Evolutionary conservation across 108 stramenopile genomes (phyloP).

Genomic region (Nitzschia sp.): DNA sequence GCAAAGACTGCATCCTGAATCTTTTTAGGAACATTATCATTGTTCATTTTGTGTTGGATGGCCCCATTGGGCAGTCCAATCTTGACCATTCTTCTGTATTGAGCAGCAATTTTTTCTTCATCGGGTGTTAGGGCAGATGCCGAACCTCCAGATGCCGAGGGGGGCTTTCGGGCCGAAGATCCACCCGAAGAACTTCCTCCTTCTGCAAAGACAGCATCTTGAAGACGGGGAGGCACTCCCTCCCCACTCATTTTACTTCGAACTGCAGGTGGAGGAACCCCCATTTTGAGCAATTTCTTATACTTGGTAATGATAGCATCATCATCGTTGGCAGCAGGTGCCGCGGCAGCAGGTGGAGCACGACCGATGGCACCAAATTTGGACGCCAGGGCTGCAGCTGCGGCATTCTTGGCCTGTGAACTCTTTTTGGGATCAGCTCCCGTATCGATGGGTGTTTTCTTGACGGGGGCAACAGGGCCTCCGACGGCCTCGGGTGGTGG

Average conservation of each 20-base stretch:
- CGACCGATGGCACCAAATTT: constrained; percentile 10
- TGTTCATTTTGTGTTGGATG: constrained; percentile 26
- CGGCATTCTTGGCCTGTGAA: constrained; percentile 29
- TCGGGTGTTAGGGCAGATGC: not conserved
- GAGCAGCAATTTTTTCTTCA: constrained; percentile 35
- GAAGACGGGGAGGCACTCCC: constrained; percentile 16
- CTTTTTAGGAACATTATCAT: constrained; percentile 18
- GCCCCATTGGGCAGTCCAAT: constrained; percentile 39
- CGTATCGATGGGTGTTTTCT: constrained; percentile 16
- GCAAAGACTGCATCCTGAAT: constrained; percentile 31
- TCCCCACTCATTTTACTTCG: constrained; percentile 22
- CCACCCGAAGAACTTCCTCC: constrained; percentile 11
- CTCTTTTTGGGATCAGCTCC: constrained; percentile 23
- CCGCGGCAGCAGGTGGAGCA: not conserved
- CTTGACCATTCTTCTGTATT: constrained; percentile 35
- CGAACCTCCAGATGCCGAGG: not conserved
- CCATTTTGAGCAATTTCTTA: constrained; percentile 36
- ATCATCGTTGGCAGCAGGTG: constrained; percentile 11
- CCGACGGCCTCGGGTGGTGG: constrained; percentile 15
- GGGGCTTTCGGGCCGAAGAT: not conserved
- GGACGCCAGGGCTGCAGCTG: constrained; percentile 27
- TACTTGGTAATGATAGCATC: constrained; percentile 21
- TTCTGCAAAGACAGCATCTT: constrained; percentile 19
- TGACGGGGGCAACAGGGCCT: not conserved
- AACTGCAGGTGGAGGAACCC: constrained; percentile 29